Base-by-base conservation (phyloP, 2,329 filamentous ascomycete species). In the Aspergillus ustus region DNA sequence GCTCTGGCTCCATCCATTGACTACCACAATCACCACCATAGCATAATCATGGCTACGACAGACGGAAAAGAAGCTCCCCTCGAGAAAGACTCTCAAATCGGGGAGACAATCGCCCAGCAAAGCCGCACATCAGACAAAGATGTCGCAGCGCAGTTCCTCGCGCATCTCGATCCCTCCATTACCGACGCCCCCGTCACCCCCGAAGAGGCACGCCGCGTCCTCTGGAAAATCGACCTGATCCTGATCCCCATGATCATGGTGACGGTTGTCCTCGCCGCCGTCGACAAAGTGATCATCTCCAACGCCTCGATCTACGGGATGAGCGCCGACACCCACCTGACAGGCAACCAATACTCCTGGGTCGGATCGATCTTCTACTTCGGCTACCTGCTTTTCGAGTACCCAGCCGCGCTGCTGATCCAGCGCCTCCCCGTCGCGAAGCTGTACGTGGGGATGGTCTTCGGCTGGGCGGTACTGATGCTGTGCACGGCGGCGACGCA, bases 301-400 rank as follows among this genome's bases (percentile, higher is more conserved):
- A 56, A 54, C 28, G 44, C 51, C 3, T 45, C 58, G 11, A 40
- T 60, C 58, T 60, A 50, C 25, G 58, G 52, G 5, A 49, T 60
- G 51, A 9, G 22, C 2, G 22, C 44, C 5, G 52, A 56, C 37
- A 60, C 58, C 45, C 9, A 56, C 22, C 45, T 60, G 11, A 40
- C 52, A 1, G 52, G 58, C 3, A 46, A 56, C 13, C 31, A 60
- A 22, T 60, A 60, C 34, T 52, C 45, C 52, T 54, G 51, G 45
- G 45, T 60, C n/a, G 58, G 52, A 3, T 60, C 58, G 0, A 60
- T 60, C n/a, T 54, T 54, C 22, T 54, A 54, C 34, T 55, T 60
- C 9, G 58, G 43, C 7, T 54, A 60, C n/a, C 46, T 60, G 4
- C 17, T 49, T 29, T 51, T 43, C 28, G 43, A 60, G 22, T 50